A percentile compares a stretch with the other conserved stretches of the same genome.
These are phyloP conservation scores for Psilocybe sp. DNA, from an alignment of 768 basidiomycete species.

Conservation along the genomic window DNA sequence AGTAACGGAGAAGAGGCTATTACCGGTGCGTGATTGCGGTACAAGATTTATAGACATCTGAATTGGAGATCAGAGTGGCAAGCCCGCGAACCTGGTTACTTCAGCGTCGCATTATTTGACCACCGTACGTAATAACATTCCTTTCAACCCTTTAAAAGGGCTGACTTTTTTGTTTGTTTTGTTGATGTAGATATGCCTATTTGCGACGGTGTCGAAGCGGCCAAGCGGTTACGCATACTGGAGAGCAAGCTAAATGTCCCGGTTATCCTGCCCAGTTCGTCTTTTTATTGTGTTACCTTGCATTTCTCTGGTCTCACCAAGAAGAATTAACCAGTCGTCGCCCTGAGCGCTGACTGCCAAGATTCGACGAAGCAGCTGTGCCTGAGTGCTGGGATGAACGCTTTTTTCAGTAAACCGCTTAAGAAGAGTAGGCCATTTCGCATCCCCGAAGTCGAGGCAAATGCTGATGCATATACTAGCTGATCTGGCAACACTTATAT, in stretches of 20 bases:
- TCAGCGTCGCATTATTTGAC: constrained; percentile 69
- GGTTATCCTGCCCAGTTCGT: constrained; percentile 53
- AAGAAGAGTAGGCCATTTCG: constrained; percentile 42
- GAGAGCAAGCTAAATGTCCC: constrained; percentile 56
- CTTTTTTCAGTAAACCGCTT: constrained; percentile 72
- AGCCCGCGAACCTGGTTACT: constrained; percentile 62
- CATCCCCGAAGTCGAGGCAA: neutral
- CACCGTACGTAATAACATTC: constrained; percentile 49
- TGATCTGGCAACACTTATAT: constrained; percentile 51
- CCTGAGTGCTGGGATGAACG: constrained; percentile 77
- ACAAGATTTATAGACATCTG: neutral
- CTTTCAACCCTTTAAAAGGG: neutral
- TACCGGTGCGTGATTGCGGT: constrained; percentile 32
- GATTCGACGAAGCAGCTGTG: constrained; percentile 75
- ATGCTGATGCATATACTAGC: constrained; percentile 27
- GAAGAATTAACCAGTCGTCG: constrained; percentile 46
- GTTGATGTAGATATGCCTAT: constrained; percentile 66
- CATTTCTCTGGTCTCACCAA: neutral
- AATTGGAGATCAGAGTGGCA: constrained; percentile 54
- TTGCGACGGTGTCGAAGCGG: constrained; percentile 74
- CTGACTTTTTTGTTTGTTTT: constrained; percentile 1
- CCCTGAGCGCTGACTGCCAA: constrained; percentile 74
- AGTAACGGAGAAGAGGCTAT: constrained; percentile 70
- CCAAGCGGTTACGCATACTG: constrained; percentile 57
- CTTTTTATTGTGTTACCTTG: neutral